These are phyloP conservation scores for Colletotrichum chrysophilum DNA, from an alignment of 2,329 filamentous ascomycete species.

Conservation along the genomic window DNA sequence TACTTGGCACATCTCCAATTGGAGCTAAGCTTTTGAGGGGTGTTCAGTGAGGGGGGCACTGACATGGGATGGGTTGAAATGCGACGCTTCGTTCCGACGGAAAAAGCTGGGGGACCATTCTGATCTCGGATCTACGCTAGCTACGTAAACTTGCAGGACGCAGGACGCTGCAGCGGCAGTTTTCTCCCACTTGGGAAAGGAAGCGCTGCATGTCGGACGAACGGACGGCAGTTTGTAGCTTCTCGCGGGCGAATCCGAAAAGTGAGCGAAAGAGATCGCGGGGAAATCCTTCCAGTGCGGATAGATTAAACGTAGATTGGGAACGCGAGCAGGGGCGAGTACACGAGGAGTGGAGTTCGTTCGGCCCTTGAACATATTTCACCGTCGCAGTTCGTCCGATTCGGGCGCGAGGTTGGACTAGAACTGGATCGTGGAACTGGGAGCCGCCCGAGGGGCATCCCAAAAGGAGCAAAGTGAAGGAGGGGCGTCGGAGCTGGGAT, in stretches of 20 bases:
- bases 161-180: not conserved
- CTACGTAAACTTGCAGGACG: not conserved
- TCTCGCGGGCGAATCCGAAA: not conserved
- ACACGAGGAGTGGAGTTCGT: not conserved
- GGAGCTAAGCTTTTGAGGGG: not conserved
- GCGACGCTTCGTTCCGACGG: not conserved
- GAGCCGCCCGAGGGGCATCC: not conserved
- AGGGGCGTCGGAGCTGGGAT: not conserved
- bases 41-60: not conserved
- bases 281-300: not conserved
- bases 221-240: not conserved
- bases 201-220: slow-evolving; percentile 2
- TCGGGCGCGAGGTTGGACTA: not conserved
- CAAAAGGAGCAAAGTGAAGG: not conserved
- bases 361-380: not conserved
- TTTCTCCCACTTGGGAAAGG: not conserved
- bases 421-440: not conserved
- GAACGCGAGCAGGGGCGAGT: not conserved
- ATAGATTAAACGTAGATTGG: not conserved
- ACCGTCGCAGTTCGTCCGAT: slow-evolving; percentile 10
- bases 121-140: not conserved
- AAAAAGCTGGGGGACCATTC: not conserved
- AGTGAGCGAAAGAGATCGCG: not conserved
- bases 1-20: not conserved
- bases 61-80: not conserved